These are phyloP conservation scores for Rhizodiscina lignyota DNA, from an alignment of 495 filamentous ascomycete genomes.

Conservation along the genomic window DNA sequence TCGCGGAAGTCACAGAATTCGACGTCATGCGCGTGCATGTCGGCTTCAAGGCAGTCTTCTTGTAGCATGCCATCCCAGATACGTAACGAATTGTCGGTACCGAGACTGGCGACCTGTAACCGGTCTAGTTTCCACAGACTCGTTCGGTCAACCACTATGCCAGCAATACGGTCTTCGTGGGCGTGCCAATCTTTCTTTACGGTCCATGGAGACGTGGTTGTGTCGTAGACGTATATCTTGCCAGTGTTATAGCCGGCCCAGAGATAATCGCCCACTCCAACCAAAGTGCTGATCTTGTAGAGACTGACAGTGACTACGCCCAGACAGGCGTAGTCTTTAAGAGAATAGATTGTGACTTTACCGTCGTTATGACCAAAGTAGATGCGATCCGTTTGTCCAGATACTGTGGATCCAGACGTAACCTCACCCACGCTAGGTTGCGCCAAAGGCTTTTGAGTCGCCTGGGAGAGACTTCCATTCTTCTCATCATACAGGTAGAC, in stretches of 20 bases:
- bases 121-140: constrained; percentile 78
- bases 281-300: constrained; percentile 87
- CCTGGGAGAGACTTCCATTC: no score
- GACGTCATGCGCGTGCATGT: constrained; percentile 69
- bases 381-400: constrained; percentile 58
- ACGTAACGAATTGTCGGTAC: constrained; percentile 68
- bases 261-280: constrained; percentile 65
- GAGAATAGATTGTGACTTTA: constrained; percentile 83
- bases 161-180: constrained; percentile 64
- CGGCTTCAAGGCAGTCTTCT: constrained; percentile 79
- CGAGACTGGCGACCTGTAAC: constrained; percentile 74
- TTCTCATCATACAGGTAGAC: constrained; percentile 36
- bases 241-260: constrained; percentile 94
- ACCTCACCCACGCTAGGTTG: constrained; percentile 62
- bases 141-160: constrained; percentile 60
- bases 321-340: constrained; percentile 53
- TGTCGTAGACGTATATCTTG: constrained; percentile 90
- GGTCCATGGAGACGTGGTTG: constrained; percentile 62
- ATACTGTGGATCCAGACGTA: constrained; percentile 66
- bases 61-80: constrained; percentile 88
- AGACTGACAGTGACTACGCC: constrained; percentile 68
- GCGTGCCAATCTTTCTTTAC: constrained; percentile 91
- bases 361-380: constrained; percentile 89
- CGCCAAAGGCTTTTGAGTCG: constrained; percentile 34
- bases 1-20: constrained; percentile 76